Base-by-base conservation (phyloP, 495 filamentous ascomycete species). In the Neurospora intermedia region DNA sequence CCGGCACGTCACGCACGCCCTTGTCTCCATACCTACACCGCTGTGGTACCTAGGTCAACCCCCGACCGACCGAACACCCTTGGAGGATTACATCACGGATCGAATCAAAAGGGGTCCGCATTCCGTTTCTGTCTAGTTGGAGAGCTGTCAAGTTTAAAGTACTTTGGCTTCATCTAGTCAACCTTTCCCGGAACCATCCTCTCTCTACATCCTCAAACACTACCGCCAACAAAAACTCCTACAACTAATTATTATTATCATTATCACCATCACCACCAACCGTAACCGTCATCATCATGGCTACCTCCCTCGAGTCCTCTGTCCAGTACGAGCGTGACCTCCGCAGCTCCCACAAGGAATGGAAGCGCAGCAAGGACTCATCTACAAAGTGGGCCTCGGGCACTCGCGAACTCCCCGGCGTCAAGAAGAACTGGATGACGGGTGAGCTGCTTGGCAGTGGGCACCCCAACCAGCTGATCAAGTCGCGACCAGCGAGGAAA, bases 341-440 rank as follows among this genome's bases (percentile, higher is more conserved):
- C 59, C 83, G 84, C 75, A 81, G 82, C 76, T 78, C 76, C 48
- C 77, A 78, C 66, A 78, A 80, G 71, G 82, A 83, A 75, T 80
- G 79, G 74, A 84, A 84, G 79, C 83, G 83, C 70, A 74, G 71
- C 80, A 85, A 85, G 77, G 81, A 84, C 74, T 78, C 79, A 10
- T 70, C 70, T 16, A 70, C 76, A 46, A 86, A 86, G 76, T 86
- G 84, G 84, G 74, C 77, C 23, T 76, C 78, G 11, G 83, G 84
- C 35, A n/a, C 62, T 23, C 78, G 80, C 8, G 72, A 74, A 13
- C 74, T 74, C 27, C 16, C 74, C 40, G 83, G 82, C 35, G 76
- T 80, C 31, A 43, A 62, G 16, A 13, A 66, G 39, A 70, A 72
- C 71, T 71, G 66, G 43, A 66, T 35, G 38, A 73, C 72, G 16